phyloP scores from a whole-genome alignment of 164 flowering plant species.

The Berberis thunbergii region DNA sequence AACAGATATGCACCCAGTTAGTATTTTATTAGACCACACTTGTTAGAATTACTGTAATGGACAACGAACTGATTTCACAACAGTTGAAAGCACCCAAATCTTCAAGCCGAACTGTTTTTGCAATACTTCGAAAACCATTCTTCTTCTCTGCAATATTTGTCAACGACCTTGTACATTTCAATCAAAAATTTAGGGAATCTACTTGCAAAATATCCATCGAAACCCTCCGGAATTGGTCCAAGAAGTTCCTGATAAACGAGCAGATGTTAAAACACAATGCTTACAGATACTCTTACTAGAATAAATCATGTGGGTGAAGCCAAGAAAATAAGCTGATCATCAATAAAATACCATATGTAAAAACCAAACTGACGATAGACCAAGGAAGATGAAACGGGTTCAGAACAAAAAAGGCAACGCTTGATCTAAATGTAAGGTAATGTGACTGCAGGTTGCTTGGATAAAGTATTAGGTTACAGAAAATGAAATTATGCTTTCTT shows the following conservation, averaged over 20 bases:
- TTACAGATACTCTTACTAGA: not conserved
- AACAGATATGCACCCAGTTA: too few species aligned
- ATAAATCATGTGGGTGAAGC: not conserved
- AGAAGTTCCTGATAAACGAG: constrained; percentile 41
- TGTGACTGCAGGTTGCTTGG: too few species aligned
- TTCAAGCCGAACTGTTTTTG: constrained; percentile 6
- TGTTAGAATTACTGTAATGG: too few species aligned
- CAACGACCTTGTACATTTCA: constrained; percentile 71
- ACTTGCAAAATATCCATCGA: constrained; percentile 53
- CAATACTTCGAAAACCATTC: constrained; percentile 57
- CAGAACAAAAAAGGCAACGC: too few species aligned
- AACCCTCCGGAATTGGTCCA: constrained; percentile 77
- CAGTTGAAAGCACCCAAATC: not conserved
- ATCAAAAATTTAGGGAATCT: constrained; percentile 74
- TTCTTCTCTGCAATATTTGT: constrained; percentile 45
- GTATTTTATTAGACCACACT: too few species aligned
- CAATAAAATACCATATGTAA: not conserved
- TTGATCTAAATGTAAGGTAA: too few species aligned
- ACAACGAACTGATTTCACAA: not conserved
- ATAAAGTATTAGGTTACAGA: too few species aligned
- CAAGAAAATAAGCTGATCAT: too few species aligned
- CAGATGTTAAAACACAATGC: not conserved
- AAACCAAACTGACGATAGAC: not conserved
- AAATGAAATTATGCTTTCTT: too few species aligned
- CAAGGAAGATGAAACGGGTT: too few species aligned